phyloP scores from a whole-genome alignment of 2,329 filamentous ascomycete species.

The Sporothrix protearum region DNA sequence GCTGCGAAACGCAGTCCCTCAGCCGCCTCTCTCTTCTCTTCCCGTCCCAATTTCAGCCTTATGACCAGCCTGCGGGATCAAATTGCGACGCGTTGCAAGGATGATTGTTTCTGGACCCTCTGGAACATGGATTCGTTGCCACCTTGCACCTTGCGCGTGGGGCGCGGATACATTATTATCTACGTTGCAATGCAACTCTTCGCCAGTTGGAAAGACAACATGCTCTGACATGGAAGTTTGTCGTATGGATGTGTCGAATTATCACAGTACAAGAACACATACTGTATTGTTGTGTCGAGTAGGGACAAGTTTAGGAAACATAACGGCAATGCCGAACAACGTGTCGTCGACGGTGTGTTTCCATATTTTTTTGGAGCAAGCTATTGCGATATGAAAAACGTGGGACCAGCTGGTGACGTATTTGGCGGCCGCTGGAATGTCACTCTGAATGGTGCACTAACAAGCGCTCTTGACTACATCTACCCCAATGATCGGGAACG shows the following conservation, averaged over 20 bases:
- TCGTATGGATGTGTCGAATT: not conserved
- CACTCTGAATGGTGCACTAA: not conserved
- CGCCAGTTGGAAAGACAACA: not conserved
- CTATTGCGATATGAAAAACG: not conserved
- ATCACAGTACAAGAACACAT: not conserved
- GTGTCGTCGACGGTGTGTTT: not conserved
- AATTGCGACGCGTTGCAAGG: not conserved
- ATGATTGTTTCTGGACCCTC: not conserved
- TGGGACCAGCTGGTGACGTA: slow-evolving; percentile 2
- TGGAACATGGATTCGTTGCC: not conserved
- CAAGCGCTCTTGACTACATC: not conserved
- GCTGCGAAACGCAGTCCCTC: not conserved
- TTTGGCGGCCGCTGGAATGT: not conserved
- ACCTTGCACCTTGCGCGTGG: not conserved
- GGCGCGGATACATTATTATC: not conserved
- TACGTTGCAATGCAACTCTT: not conserved
- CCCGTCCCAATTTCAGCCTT: slow-evolving; percentile 19
- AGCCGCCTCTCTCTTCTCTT: not conserved
- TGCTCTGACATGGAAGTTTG: not conserved
- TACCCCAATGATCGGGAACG: not conserved
- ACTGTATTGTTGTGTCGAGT: not conserved
- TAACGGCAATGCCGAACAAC: not conserved
- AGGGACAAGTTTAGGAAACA: not conserved
- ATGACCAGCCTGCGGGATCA: slow-evolving; percentile 4
- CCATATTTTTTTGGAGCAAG: not conserved